Conservation (phyloP, 2,329 filamentous ascomycete genomes). For the Diplodia mutila region DNA sequence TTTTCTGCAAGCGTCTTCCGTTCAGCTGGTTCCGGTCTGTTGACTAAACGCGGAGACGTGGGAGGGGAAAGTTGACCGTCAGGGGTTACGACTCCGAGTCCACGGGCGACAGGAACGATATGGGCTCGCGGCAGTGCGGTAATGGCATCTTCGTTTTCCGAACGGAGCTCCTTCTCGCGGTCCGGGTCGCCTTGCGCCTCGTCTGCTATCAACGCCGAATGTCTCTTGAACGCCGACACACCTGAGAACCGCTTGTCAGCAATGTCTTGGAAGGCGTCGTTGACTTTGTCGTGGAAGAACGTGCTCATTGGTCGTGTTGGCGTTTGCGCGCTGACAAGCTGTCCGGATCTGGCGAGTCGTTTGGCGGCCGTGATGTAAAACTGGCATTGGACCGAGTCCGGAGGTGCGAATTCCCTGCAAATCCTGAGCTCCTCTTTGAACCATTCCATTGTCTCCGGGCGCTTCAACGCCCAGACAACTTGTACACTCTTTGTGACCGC, state of each 20-base stretch:
- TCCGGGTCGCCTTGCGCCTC: slow-evolving; percentile 79
- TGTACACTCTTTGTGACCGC: slow-evolving; percentile 89
- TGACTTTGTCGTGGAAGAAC: slow-evolving; percentile 81
- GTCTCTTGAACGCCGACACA: slow-evolving; percentile 57
- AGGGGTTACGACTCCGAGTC: slow-evolving; percentile 1
- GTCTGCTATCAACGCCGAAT: slow-evolving; percentile 79
- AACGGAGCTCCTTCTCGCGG: slow-evolving; percentile 76
- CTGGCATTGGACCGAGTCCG: slow-evolving; percentile 86
- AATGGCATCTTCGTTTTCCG: slow-evolving; percentile 82
- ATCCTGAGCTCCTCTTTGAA: slow-evolving; percentile 94
- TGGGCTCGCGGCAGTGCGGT: slow-evolving; percentile 72
- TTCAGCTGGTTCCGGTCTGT: slow-evolving; percentile 3
- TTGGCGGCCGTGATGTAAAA: slow-evolving; percentile 89
- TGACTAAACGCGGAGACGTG: slow-evolving; percentile 36
- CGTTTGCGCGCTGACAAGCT: slow-evolving; percentile 55
- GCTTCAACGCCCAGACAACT: slow-evolving; percentile 91
- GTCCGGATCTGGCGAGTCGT: slow-evolving; percentile 54
- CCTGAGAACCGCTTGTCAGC: slow-evolving; percentile 67
- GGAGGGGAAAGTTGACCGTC: slow-evolving; percentile 28
- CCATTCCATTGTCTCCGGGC: slow-evolving; percentile 94
- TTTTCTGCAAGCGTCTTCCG: slow-evolving; percentile 41
- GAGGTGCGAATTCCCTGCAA: slow-evolving; percentile 85
- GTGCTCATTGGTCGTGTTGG: slow-evolving; percentile 67
- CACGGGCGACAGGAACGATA: slow-evolving; percentile 33
- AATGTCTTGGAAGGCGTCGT: slow-evolving; percentile 84